phyloP scores from a whole-genome alignment of 164 flowering plant genomes.

The Cinnamomum micranthum region DNA sequence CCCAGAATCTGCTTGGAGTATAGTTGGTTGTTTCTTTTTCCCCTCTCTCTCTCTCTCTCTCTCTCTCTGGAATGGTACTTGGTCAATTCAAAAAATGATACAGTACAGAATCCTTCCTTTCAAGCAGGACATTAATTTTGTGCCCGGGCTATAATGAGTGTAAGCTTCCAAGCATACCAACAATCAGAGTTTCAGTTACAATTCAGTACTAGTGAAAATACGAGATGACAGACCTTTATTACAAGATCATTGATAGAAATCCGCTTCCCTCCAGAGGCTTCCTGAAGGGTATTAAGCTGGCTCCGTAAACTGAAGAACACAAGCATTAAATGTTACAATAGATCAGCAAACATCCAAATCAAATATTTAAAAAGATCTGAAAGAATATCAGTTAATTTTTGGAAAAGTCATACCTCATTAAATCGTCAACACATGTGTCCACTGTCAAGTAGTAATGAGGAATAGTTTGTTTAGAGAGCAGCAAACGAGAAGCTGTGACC shows the following conservation, averaged over 20 bases:
- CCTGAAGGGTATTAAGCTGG: slow-evolving; percentile 79
- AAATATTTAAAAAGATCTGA: background rate
- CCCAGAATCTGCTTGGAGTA: too few species aligned
- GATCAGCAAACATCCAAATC: background rate
- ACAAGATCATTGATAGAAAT: slow-evolving; percentile 93
- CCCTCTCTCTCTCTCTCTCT: too few species aligned
- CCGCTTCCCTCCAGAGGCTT: slow-evolving; percentile 85
- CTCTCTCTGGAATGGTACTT: too few species aligned
- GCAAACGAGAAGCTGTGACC: slow-evolving; percentile 85
- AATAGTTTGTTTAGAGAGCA: slow-evolving; percentile 90
- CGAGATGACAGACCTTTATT: slow-evolving; percentile 58
- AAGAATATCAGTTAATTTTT: background rate
- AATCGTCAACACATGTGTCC: slow-evolving; percentile 83
- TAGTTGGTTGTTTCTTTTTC: too few species aligned
- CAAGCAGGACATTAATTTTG: too few species aligned
- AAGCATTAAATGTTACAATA: background rate
- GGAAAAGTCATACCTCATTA: slow-evolving; percentile 45
- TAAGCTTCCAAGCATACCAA: too few species aligned
- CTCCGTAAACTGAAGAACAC: slow-evolving; percentile 53
- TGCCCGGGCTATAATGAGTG: background rate
- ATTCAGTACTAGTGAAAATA: background rate
- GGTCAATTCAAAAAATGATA: too few species aligned
- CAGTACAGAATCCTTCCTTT: too few species aligned
- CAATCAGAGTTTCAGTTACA: background rate
- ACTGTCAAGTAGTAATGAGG: slow-evolving; percentile 94